Evolutionary conservation across 2,329 filamentous ascomycete species (phyloP).

Genomic region (Colletotrichum karsti): DNA sequence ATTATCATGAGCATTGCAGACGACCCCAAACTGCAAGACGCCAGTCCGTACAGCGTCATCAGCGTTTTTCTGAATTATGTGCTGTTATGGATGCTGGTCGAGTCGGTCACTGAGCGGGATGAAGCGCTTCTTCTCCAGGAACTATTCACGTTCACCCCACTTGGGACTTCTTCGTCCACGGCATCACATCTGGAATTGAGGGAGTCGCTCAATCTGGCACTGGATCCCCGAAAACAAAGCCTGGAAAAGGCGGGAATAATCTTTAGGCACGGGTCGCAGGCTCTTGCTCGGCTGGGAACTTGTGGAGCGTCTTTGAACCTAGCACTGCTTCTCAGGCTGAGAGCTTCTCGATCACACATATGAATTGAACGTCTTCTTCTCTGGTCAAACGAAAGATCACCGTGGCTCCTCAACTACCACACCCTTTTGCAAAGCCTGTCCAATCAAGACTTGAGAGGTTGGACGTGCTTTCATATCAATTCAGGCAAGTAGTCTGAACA

Average conservation of each 20-base stretch:
- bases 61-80: neutral
- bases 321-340: neutral
- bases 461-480: no score
- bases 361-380: neutral
- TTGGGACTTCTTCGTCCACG: no score
- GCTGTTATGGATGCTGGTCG: neutral
- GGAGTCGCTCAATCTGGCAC: neutral
- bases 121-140: neutral
- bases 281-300: neutral
- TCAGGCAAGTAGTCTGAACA: no score
- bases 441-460: no score
- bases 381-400: neutral
- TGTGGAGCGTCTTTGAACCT: slow-evolving; percentile 7
- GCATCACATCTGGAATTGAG: neutral
- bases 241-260: neutral
- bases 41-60: slow-evolving; percentile 5
- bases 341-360: neutral
- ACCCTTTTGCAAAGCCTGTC: no score
- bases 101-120: neutral
- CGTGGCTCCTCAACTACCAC: neutral
- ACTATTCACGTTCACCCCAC: no score
- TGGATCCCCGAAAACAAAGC: neutral
- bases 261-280: neutral
- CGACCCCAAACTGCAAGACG: slow-evolving; percentile 9
- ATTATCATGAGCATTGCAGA: no score